These are phyloP conservation scores for Irpex rosettiformis DNA, from an alignment of 1,284 basidiomycete genomes.

Conservation along the genomic window DNA sequence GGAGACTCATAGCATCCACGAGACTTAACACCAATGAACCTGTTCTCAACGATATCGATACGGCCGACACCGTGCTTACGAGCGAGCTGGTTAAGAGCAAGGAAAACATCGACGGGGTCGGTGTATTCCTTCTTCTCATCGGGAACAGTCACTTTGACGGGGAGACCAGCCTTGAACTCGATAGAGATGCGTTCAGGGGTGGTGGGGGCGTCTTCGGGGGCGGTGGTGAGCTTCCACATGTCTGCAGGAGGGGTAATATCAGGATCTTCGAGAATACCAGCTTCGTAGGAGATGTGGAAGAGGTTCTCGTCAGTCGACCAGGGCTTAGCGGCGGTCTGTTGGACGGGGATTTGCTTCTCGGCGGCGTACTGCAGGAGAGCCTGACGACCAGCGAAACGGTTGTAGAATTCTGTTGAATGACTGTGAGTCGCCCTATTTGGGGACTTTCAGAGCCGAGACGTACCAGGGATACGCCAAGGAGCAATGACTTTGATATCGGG, in stretches of 20 bases:
- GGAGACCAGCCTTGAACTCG: constrained; percentile 86
- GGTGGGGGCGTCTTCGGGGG: constrained; percentile 81
- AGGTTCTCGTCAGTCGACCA: constrained; percentile 99
- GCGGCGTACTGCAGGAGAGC: constrained; percentile 91
- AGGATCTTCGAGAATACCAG: constrained; percentile 97
- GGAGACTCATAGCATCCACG: constrained; percentile 99
- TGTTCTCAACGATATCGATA: constrained; percentile 99
- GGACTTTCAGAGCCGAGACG: constrained; percentile 16
- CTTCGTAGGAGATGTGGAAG: constrained; percentile 99
- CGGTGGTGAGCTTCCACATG: constrained; percentile 98
- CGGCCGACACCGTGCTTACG: constrained; percentile 95
- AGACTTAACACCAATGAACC: constrained; percentile 98
- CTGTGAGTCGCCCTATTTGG: not conserved
- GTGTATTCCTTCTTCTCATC: constrained; percentile 61
- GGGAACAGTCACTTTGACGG: constrained; percentile 71
- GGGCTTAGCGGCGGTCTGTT: constrained; percentile 95
- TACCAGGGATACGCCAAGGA: constrained; percentile 94
- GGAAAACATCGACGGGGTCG: constrained; percentile 95
- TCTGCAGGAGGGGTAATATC: constrained; percentile 93
- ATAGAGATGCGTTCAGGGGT: constrained; percentile 81
- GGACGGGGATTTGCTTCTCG: constrained; percentile 88
- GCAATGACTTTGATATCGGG: constrained; percentile 99
- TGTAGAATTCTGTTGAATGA: constrained; percentile 80
- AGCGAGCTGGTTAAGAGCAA: constrained; percentile 87
- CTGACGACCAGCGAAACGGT: constrained; percentile 94